A percentile compares a stretch with the other conserved stretches of the same genome.
Conservation (phyloP, 208 protist genomes). For the Zelonia costaricensis region DNA sequence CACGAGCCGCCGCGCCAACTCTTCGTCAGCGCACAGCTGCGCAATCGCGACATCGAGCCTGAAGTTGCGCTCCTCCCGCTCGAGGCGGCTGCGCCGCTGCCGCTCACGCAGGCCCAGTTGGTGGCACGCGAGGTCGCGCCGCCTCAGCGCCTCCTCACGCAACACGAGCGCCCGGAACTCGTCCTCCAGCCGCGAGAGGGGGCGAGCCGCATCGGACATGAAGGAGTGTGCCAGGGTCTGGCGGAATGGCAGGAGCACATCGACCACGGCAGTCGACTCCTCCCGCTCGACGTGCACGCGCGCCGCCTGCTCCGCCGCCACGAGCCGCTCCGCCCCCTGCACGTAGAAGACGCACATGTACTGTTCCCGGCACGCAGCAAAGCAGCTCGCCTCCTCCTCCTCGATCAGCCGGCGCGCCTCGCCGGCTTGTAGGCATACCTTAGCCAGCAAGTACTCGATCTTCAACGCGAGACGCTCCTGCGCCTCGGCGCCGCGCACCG, state of each 20-base stretch:
- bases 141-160: slow-evolving; percentile 1
- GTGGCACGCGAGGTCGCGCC: neutral
- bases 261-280: slow-evolving; percentile 12
- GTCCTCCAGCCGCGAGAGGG: slow-evolving; percentile 10
- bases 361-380: slow-evolving; percentile 22
- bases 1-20: neutral
- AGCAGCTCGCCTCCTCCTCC: slow-evolving; percentile 12
- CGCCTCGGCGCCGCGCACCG: slow-evolving; percentile 24
- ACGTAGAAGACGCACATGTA: slow-evolving; percentile 29
- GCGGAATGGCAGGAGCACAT: slow-evolving; percentile 12
- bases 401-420: neutral
- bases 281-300: slow-evolving; percentile 27
- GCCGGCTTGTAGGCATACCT: neutral
- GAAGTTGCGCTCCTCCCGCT: neutral
- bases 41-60: neutral
- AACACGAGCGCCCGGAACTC: slow-evolving; percentile 2
- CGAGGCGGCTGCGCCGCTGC: neutral
- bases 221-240: slow-evolving; percentile 9
- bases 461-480: slow-evolving; percentile 17
- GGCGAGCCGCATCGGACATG: slow-evolving; percentile 16
- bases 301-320: slow-evolving; percentile 31
- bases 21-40: slow-evolving; percentile 7
- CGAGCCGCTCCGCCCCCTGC: slow-evolving; percentile 13
- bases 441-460: slow-evolving; percentile 3
- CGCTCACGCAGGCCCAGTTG: neutral